Base-by-base conservation (phyloP, 768 basidiomycete genomes). In the Austroboletus eburneus region DNA sequence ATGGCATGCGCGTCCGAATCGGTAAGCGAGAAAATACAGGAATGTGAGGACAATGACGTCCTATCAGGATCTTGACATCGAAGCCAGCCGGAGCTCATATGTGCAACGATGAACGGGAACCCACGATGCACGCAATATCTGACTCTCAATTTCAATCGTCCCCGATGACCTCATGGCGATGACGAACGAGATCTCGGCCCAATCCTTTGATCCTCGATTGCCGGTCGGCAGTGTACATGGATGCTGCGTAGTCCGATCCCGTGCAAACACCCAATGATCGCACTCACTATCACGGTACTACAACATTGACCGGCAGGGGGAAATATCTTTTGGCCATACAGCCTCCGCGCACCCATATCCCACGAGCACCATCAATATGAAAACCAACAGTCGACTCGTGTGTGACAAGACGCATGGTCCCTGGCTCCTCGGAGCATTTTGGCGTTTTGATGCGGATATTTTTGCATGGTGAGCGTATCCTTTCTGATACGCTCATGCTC, bases 361-460 rank as follows among this genome's bases (percentile, higher is more conserved):
- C 25, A 27, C 25, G 25, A 27, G 25, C 42, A 18, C 27, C 36
- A 29, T 53, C 21, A 39, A 29, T 44, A n/a, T n/a, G n/a, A n/a
- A n/a, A n/a, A n/a, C n/a, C n/a, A n/a, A n/a, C n/a, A n/a, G n/a
- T n/a, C n/a, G n/a, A n/a, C n/a, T n/a, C n/a, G n/a, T n/a, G n/a
- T n/a, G n/a, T 27, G 25, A 27, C 10, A 10, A 10, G 25, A 27
- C 25, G 25, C 25, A 27, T 27, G 10, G 25, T 10, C 25, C 25
- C 10, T 5, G 10, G 25, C 25, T 27, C 56, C 56, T 58, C 56
- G 52, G 56, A 46, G 44, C 25, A 44, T 42, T 25, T 9, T 20
- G 20, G 29, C 10, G 37, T 10, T 20, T 10, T n/a, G 39, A 27
- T 17, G 25, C 10, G 10, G 5, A 20, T 49, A 27, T 49, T 43